A percentile compares a stretch with the other conserved stretches of the same genome.
Conservation (phyloP, 768 basidiomycete genomes). For the Psilocybe cubensis region DNA sequence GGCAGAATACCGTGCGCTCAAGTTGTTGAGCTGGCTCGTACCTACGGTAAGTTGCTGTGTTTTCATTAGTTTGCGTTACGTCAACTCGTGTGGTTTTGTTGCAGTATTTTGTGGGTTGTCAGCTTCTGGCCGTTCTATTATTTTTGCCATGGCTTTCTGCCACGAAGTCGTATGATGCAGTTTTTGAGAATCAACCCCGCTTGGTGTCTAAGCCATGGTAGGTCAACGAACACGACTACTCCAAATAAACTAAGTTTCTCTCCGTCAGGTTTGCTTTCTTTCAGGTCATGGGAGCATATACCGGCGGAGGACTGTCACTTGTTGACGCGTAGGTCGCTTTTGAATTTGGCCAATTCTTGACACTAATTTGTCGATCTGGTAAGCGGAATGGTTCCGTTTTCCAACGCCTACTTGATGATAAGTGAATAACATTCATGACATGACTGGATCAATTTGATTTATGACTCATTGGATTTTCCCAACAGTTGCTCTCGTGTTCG, state of each 20-base stretch:
- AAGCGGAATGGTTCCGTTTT: slow-evolving; percentile 74
- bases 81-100: slow-evolving; percentile 17
- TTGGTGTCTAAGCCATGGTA: slow-evolving; percentile 63
- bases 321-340: slow-evolving; percentile 50
- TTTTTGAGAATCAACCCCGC: slow-evolving; percentile 51
- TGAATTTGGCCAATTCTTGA: neutral
- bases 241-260: neutral
- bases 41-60: slow-evolving; percentile 38
- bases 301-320: slow-evolving; percentile 71
- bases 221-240: neutral
- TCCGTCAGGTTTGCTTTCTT: slow-evolving; percentile 46
- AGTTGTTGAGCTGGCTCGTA: slow-evolving; percentile 51
- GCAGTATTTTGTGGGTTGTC: slow-evolving; percentile 68
- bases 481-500: slow-evolving; percentile 57
- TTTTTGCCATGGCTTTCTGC: slow-evolving; percentile 64
- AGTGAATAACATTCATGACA: slow-evolving; percentile 6
- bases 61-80: neutral
- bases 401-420: slow-evolving; percentile 65
- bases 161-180: slow-evolving; percentile 48
- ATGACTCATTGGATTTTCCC: neutral
- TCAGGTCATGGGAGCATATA: slow-evolving; percentile 53
- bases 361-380: neutral
- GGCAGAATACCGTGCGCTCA: slow-evolving; percentile 72
- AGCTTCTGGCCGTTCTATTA: slow-evolving; percentile 57
- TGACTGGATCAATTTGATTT: neutral